phyloP scores from a whole-genome alignment of 768 basidiomycete genomes.

The Leccinum rimulosum region DNA sequence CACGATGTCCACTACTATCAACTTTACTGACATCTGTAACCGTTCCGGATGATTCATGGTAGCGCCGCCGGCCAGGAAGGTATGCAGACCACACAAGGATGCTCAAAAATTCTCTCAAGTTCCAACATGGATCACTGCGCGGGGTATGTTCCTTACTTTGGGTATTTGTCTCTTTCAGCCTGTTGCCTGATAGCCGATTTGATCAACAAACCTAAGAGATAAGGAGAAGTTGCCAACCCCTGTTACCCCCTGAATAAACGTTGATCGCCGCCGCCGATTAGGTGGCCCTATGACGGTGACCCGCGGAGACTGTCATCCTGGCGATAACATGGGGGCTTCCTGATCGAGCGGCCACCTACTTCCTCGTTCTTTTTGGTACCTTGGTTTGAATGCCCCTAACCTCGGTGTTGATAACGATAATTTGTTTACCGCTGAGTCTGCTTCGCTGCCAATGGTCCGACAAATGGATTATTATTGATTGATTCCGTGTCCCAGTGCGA shows the following conservation, averaged over 20 bases:
- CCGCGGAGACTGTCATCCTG: constrained; percentile 24
- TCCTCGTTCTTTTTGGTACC: constrained; percentile 5
- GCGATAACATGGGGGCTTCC: constrained; percentile 20
- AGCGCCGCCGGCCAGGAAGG: constrained; percentile 17
- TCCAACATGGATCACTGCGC: constrained; percentile 23
- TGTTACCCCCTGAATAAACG: neutral
- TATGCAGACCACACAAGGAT: neutral
- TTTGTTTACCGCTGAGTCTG: constrained; percentile 19
- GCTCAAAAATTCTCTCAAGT: constrained; percentile 3
- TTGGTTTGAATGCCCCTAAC: constrained; percentile 12
- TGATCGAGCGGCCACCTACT: neutral
- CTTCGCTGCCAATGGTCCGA: constrained; percentile 14
- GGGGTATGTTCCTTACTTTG: constrained; percentile 20
- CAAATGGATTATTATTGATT: constrained; percentile 16
- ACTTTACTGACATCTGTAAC: constrained; percentile 6
- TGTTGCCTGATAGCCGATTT: neutral
- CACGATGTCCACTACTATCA: neutral
- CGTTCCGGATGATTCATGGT: constrained; percentile 19
- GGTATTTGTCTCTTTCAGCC: constrained; percentile 5
- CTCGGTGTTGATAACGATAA: constrained; percentile 10
- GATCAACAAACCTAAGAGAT: neutral
- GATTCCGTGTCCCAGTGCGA: constrained; percentile 12
- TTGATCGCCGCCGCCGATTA: constrained; percentile 1
- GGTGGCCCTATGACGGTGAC: constrained; percentile 21
- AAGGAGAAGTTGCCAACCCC: neutral